Evolutionary conservation across 163 green algal genomes (phyloP).

Genomic region (Scenedesmus sp.): DNA sequence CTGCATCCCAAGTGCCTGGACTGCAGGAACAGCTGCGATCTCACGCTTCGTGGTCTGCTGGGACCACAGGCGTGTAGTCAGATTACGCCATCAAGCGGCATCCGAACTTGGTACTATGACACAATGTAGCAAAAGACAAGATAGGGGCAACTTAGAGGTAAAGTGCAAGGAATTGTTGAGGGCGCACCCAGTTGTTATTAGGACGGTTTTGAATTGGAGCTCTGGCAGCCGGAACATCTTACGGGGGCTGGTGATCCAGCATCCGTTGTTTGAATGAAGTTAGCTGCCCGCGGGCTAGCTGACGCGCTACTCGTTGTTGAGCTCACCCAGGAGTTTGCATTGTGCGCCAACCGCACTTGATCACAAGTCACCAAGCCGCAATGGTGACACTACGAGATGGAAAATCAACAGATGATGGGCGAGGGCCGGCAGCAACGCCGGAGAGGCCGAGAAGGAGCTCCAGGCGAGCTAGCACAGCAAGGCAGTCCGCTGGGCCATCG

Average conservation of each 20-base stretch:
- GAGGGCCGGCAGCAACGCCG: neutral
- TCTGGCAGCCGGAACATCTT: neutral
- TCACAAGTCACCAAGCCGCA: neutral
- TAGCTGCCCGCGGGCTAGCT: neutral
- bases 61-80: slow-evolving; percentile 6
- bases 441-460: neutral
- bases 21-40: neutral
- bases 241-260: neutral
- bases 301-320: neutral
- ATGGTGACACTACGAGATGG: slow-evolving; percentile 47
- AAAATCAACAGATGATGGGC: slow-evolving; percentile 6
- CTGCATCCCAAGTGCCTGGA: neutral
- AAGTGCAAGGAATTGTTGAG: neutral
- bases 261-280: neutral
- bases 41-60: neutral
- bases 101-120: too few relatives aligned
- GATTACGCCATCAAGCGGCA: neutral
- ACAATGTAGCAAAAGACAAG: too few relatives aligned
- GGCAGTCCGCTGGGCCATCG: slow-evolving; percentile 10
- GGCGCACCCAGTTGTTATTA: neutral
- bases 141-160: too few relatives aligned
- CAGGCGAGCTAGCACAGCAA: slow-evolving; percentile 20
- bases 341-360: neutral
- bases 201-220: neutral
- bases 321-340: neutral